Percentiles rank a stretch among this genome's conserved stretches.
Conservation (phyloP, 2,329 filamentous ascomycete genomes). For the Geosmithia flava region DNA sequence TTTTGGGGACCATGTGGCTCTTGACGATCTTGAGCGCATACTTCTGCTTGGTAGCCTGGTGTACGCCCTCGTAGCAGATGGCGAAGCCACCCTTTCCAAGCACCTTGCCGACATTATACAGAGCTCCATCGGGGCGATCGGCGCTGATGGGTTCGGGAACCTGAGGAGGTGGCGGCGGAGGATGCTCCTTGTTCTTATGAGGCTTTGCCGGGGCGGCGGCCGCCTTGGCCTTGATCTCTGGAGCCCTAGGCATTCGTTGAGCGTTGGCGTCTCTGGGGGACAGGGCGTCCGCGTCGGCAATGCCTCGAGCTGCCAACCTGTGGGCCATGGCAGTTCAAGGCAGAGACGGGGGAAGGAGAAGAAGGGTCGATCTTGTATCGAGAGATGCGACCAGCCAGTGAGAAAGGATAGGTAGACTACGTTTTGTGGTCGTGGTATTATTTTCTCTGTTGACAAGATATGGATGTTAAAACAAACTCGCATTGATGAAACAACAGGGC, state of each 20-base stretch:
- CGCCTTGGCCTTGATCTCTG: constrained; percentile 39
- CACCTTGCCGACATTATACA: constrained; percentile 62
- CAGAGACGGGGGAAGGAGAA: neutral
- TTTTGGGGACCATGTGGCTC: constrained; percentile 69
- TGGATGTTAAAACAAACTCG: no score
- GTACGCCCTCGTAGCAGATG: constrained; percentile 63
- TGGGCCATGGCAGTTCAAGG: constrained; percentile 26
- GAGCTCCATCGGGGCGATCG: constrained; percentile 56
- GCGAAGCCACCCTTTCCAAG: constrained; percentile 75
- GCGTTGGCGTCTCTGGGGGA: constrained; percentile 54
- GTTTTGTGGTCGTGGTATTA: neutral
- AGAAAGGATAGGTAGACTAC: neutral
- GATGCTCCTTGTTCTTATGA: constrained; percentile 53
- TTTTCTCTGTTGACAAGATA: no score
- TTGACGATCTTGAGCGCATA: constrained; percentile 76
- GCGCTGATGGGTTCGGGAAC: constrained; percentile 52
- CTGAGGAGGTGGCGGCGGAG: constrained; percentile 48
- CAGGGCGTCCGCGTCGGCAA: constrained; percentile 48
- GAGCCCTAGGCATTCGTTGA: constrained; percentile 34
- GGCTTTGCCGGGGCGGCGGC: constrained; percentile 37
- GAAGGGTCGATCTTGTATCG: neutral
- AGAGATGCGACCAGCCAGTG: neutral
- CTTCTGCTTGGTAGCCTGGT: constrained; percentile 52
- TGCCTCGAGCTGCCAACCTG: constrained; percentile 34
- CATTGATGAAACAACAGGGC: no score